Percentiles rank a stretch among this genome's conserved stretches.
phyloP scores from a whole-genome alignment of 371 early-diverging fungal genomes.

The Mucor indicus region DNA sequence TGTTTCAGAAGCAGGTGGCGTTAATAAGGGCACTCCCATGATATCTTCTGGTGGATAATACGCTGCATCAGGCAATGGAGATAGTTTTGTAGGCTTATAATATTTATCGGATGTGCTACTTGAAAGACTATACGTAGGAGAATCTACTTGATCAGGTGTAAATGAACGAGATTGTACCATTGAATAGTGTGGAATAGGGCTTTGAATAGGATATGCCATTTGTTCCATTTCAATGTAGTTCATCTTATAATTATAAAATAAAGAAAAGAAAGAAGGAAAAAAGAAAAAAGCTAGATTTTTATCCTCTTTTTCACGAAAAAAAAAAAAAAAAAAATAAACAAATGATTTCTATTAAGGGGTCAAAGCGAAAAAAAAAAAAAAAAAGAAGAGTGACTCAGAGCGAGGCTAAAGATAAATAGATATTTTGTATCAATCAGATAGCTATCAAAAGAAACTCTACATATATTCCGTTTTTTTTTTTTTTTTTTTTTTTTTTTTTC shows the following conservation, averaged over 20 bases:
- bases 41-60: conserved; percentile 13
- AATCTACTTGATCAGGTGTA: conserved; percentile 5
- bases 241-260: not conserved
- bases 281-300: not conserved
- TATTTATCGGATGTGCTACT: conserved; percentile 4
- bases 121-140: conserved; percentile 16
- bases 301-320: not conserved
- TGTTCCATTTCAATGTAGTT: not conserved
- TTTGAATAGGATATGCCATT: not conserved
- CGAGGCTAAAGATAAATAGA: too few relatives aligned
- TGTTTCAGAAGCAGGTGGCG: conserved; percentile 16
- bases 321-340: too few relatives aligned
- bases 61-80: conserved; percentile 16
- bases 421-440: too few relatives aligned
- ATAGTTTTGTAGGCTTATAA: conserved; percentile 1
- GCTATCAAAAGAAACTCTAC: too few relatives aligned
- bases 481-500: too few relatives aligned
- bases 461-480: too few relatives aligned
- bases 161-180: conserved; percentile 2
- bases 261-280: not conserved
- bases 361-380: too few relatives aligned
- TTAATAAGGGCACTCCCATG: conserved; percentile 15
- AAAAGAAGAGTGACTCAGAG: too few relatives aligned
- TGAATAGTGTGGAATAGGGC: not conserved
- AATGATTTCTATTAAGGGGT: too few relatives aligned